These are phyloP conservation scores for Aaosphaeria pasadenensis DNA, from an alignment of 2,329 filamentous ascomycete species.

Conservation along the genomic window DNA sequence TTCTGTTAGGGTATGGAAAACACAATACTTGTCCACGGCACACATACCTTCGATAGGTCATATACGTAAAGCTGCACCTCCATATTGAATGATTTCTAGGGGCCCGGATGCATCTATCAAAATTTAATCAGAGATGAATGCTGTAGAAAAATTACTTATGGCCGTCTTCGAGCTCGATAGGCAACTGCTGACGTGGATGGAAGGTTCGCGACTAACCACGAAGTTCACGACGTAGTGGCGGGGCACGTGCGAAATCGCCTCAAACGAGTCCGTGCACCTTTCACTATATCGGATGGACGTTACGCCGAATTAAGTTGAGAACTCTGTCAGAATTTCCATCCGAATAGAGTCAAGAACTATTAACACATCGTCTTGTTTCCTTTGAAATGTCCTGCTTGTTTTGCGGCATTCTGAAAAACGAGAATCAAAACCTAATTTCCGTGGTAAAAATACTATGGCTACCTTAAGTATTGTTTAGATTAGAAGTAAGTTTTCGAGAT, in stretches of 20 bases:
- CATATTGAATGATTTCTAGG: conserved; percentile 29
- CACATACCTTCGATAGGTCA: conserved; percentile 45
- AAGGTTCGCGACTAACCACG: not conserved
- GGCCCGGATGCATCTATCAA: not conserved
- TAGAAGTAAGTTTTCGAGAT: too few species aligned
- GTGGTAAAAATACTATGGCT: too few species aligned
- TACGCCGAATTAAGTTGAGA: too few species aligned
- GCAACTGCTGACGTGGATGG: conserved; percentile 1
- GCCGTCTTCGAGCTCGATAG: not conserved
- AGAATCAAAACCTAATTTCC: too few species aligned
- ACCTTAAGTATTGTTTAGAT: too few species aligned
- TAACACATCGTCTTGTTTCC: too few species aligned
- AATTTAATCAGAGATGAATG: not conserved
- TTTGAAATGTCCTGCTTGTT: too few species aligned
- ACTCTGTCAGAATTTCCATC: too few species aligned
- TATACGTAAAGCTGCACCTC: conserved; percentile 52
- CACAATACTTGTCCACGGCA: not conserved
- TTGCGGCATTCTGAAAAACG: too few species aligned
- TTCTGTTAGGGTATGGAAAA: conserved; percentile 1
- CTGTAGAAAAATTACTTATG: not conserved
- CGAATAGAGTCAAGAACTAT: too few species aligned
- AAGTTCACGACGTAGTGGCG: conserved; percentile 1
- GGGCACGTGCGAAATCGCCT: not conserved
- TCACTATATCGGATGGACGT: too few species aligned
- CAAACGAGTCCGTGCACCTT: too few species aligned